Conservation (phyloP, 2,329 filamentous ascomycete genomes). For the Phialemoniopsis sp. region DNA sequence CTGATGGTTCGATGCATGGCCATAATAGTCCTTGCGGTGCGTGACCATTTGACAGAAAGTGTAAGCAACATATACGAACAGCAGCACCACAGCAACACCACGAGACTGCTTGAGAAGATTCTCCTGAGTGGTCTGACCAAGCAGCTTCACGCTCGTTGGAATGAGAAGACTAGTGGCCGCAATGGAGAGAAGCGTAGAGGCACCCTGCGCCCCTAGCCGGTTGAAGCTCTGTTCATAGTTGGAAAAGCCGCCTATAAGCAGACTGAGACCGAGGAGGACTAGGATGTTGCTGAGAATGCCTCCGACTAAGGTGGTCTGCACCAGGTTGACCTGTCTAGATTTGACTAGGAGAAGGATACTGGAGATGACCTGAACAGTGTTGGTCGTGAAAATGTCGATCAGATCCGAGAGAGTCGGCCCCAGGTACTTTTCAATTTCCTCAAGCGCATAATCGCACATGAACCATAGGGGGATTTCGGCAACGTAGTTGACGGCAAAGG, state of each 20-base stretch:
- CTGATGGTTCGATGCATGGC: too few relatives aligned
- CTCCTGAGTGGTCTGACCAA: constrained; percentile 2
- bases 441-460: constrained; percentile 3
- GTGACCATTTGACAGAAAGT: constrained; percentile 4
- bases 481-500: constrained; percentile 2
- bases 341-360: constrained; percentile 2
- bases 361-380: constrained; percentile 1
- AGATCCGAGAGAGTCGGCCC: not conserved
- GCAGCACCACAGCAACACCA: constrained; percentile 1
- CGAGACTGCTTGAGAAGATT: constrained; percentile 2
- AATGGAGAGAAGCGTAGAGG: constrained; percentile 2
- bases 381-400: constrained; percentile 3
- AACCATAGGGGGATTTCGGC: constrained; percentile 5
- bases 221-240: constrained; percentile 3
- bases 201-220: constrained; percentile 1
- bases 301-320: constrained; percentile 4
- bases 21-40: constrained; percentile 1
- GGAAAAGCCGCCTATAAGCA: constrained; percentile 1
- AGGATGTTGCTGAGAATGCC: constrained; percentile 5
- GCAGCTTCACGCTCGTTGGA: constrained; percentile 2
- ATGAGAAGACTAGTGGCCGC: constrained; percentile 4
- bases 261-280: constrained; percentile 4
- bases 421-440: constrained; percentile 2
- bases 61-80: constrained; percentile 4
- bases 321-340: not conserved